A percentile compares a stretch with the other conserved stretches of the same genome.
Evolutionary conservation across 306 rosid species (phyloP).

Genomic region (Cicer pinnatifidum): DNA sequence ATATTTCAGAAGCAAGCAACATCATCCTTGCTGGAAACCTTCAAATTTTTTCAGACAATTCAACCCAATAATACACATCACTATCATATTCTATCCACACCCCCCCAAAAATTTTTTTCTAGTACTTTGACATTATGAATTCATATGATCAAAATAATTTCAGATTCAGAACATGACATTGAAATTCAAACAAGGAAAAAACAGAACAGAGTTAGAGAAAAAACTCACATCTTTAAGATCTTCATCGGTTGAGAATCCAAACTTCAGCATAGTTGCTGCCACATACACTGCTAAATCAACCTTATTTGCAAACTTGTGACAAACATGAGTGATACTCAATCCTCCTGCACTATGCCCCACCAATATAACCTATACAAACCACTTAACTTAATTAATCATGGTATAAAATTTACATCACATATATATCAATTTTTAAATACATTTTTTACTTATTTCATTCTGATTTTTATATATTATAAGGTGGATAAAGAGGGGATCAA

Average conservation of each 20-base stretch:
- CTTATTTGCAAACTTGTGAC: conserved; percentile 71
- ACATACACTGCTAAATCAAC: conserved; percentile 70
- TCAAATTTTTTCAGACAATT: conserved; percentile 33
- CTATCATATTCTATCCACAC: conserved; percentile 19
- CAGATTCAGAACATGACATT: neutral
- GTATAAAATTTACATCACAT: no score
- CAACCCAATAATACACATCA: conserved; percentile 34
- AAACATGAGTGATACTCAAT: conserved; percentile 73
- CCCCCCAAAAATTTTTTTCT: neutral
- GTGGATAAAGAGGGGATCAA: neutral
- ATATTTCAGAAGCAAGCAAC: conserved; percentile 42
- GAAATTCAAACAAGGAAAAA: conserved; percentile 21
- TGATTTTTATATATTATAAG: neutral
- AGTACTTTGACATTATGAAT: neutral
- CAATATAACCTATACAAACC: conserved; percentile 63
- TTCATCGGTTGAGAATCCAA: conserved; percentile 63
- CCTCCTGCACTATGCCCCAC: conserved; percentile 99
- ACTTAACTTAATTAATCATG: neutral
- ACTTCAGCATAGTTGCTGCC: conserved; percentile 91
- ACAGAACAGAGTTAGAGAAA: conserved; percentile 28
- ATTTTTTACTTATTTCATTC: no score
- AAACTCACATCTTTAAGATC: conserved; percentile 64
- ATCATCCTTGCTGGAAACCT: conserved; percentile 54
- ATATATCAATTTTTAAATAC: neutral
- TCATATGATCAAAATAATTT: neutral